A percentile compares a stretch with the other conserved stretches of the same genome.
Evolutionary conservation across 2,329 filamentous ascomycete genomes (phyloP).

Genomic region (Paraconiothyrium sp.): DNA sequence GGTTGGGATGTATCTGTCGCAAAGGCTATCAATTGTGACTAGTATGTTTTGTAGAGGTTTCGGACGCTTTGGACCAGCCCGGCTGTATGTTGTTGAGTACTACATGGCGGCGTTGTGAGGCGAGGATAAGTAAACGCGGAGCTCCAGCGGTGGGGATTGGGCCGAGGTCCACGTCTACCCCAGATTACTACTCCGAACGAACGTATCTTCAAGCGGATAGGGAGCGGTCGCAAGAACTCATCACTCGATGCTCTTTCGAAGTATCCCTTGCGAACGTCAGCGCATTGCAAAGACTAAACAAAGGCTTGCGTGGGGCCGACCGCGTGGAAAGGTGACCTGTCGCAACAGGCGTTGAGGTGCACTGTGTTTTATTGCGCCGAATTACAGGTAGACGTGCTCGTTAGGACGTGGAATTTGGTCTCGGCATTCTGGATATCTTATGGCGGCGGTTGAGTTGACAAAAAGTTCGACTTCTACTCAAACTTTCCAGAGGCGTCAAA

Average conservation of each 20-base stretch:
- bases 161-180: constrained; percentile 11
- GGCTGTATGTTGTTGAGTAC: neutral
- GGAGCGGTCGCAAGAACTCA: neutral
- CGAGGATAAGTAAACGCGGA: constrained; percentile 6
- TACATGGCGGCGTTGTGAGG: constrained; percentile 9
- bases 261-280: no score
- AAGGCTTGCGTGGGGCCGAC: no score
- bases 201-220: neutral
- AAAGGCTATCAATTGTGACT: neutral
- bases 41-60: neutral
- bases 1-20: neutral
- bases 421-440: no score
- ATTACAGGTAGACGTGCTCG: no score
- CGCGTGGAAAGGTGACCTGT: no score
- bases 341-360: no score
- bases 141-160: constrained; percentile 8
- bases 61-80: neutral
- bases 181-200: constrained; percentile 9
- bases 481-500: no score
- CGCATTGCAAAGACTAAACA: no score
- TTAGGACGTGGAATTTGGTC: no score
- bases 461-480: no score
- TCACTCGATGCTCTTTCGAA: neutral
- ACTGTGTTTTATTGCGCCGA: no score
- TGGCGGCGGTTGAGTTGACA: no score